These are phyloP conservation scores for Phytophthora meadii DNA, from an alignment of 352 stramenopile species.

Conservation along the genomic window DNA sequence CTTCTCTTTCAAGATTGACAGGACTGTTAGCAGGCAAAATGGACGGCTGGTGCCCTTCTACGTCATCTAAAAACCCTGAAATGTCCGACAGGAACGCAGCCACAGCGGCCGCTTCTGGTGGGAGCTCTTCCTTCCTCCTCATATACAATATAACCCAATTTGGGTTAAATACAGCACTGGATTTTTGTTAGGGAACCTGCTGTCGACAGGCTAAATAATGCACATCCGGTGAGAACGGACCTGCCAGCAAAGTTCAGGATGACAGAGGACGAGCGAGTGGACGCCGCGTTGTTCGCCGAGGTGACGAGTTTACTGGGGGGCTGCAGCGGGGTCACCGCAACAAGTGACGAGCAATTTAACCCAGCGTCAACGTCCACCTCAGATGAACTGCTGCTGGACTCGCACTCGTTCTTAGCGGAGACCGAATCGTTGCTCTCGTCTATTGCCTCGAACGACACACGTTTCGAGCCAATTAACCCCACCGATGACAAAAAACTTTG, in stretches of 20 bases:
- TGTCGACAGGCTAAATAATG: neutral
- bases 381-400: constrained; percentile 5
- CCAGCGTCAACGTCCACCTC: neutral
- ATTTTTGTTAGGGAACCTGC: neutral
- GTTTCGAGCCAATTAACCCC: neutral
- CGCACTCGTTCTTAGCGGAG: constrained; percentile 12
- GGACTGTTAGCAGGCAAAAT: neutral
- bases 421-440: constrained; percentile 23
- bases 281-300: constrained; percentile 11
- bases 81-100: constrained; percentile 33
- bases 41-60: constrained; percentile 1
- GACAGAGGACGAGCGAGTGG: constrained; percentile 18
- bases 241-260: constrained; percentile 3
- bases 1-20: neutral
- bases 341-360: neutral
- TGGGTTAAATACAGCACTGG: neutral
- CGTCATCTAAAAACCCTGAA: constrained; percentile 21
- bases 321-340: neutral
- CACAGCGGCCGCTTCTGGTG: constrained; percentile 13
- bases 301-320: constrained; percentile 15
- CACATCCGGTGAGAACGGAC: neutral
- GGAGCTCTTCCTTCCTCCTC: constrained; percentile 5
- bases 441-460: neutral
- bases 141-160: no score
- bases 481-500: neutral